These are phyloP conservation scores for Clarireedia sp. DNA, from an alignment of 2,329 filamentous ascomycete genomes.

Conservation along the genomic window DNA sequence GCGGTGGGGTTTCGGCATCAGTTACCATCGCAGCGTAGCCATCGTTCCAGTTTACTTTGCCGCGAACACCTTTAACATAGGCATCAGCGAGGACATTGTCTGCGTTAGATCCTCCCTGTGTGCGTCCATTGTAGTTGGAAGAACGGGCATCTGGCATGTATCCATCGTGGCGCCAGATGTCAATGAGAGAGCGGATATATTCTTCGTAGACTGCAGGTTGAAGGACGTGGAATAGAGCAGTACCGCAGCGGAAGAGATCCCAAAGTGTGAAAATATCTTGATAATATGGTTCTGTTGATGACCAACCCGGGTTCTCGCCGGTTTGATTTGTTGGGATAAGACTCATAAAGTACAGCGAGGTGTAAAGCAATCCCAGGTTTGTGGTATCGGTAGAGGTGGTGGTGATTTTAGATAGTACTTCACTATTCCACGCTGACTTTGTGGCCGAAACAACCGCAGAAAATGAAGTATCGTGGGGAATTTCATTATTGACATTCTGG, in stretches of 20 bases:
- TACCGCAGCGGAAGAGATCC: constrained; percentile 56
- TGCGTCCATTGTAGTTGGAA: constrained; percentile 60
- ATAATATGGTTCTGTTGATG: constrained; percentile 58
- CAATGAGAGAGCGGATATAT: constrained; percentile 58
- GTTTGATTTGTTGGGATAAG: constrained; percentile 53
- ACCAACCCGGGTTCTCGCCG: constrained; percentile 62
- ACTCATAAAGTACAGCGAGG: constrained; percentile 49
- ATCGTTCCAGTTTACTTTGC: constrained; percentile 55
- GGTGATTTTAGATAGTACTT: constrained; percentile 35
- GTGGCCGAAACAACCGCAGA: constrained; percentile 29
- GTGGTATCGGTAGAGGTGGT: constrained; percentile 48
- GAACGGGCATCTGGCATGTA: constrained; percentile 60
- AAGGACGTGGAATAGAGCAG: constrained; percentile 56
- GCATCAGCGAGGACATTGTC: constrained; percentile 68
- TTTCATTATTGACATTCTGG: constrained; percentile 36
- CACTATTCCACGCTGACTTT: constrained; percentile 4
- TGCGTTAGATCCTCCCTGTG: constrained; percentile 62
- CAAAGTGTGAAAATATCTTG: constrained; percentile 66
- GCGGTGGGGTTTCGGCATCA: constrained; percentile 56
- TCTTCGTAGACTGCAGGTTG: constrained; percentile 56
- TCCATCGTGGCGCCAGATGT: constrained; percentile 58
- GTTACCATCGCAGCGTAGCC: constrained; percentile 57
- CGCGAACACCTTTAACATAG: constrained; percentile 57
- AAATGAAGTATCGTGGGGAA: constrained; percentile 36
- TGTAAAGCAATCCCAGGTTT: constrained; percentile 55